phyloP scores from a whole-genome alignment of 2,329 filamentous ascomycete genomes.

The Fusarium incarnatum region DNA sequence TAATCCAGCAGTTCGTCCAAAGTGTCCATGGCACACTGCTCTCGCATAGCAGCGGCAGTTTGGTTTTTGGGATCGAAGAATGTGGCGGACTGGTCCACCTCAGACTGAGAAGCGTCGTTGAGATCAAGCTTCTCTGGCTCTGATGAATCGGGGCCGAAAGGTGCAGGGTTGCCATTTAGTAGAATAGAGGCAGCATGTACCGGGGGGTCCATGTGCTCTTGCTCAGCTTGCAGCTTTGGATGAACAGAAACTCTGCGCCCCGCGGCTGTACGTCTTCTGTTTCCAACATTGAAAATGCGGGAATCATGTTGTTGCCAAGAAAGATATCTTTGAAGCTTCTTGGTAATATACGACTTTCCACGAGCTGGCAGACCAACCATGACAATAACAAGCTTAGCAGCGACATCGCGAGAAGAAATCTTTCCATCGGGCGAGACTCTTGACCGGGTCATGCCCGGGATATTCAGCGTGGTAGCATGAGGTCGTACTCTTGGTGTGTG shows the following conservation, averaged over 20 bases:
- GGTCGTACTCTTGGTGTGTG: conserved; percentile 82
- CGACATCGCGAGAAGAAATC: conserved; percentile 93
- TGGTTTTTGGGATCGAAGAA: conserved; percentile 96
- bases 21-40: conserved; percentile 92
- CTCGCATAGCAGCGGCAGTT: conserved; percentile 82
- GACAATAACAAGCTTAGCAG: conserved; percentile 95
- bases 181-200: conserved; percentile 68
- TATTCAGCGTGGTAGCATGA: conserved; percentile 94
- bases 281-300: conserved; percentile 96
- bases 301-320: conserved; percentile 98
- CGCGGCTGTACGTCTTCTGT: conserved; percentile 84
- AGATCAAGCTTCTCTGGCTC: conserved; percentile 56
- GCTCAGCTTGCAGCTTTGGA: conserved; percentile 51
- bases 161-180: conserved; percentile 63
- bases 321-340: conserved; percentile 94
- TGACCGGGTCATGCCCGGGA: conserved; percentile 94
- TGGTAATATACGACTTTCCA: conserved; percentile 98
- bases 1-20: conserved; percentile 93
- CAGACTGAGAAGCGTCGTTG: conserved; percentile 51
- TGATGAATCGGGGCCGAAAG: conserved; percentile 48
- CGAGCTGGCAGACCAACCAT: conserved; percentile 97
- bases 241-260: conserved; percentile 61
- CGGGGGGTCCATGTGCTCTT: conserved; percentile 57
- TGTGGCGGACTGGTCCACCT: conserved; percentile 86
- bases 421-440: conserved; percentile 95